phyloP scores from a whole-genome alignment of 306 rosid species.

The Casuarina glauca region DNA sequence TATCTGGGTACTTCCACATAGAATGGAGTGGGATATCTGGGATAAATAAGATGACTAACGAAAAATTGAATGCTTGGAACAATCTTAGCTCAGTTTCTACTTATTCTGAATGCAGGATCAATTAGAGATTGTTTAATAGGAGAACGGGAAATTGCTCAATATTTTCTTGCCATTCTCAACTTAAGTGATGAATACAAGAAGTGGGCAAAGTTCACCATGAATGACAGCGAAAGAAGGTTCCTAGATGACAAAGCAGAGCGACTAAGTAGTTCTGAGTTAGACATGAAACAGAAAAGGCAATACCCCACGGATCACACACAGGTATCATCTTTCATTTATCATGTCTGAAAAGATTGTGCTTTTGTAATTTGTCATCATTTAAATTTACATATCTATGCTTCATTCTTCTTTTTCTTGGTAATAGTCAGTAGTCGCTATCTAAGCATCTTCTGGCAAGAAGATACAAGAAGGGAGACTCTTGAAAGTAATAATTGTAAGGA shows the following conservation, averaged over 20 bases:
- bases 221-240: slow-evolving; percentile 11
- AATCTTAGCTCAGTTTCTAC: slow-evolving; percentile 10
- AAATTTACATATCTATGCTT: neutral
- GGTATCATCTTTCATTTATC: slow-evolving; percentile 38
- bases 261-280: slow-evolving; percentile 28
- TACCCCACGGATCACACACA: slow-evolving; percentile 75
- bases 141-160: slow-evolving; percentile 54
- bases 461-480: neutral
- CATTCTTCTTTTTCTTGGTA: neutral
- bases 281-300: slow-evolving; percentile 42
- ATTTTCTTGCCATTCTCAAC: slow-evolving; percentile 46
- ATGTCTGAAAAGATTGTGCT: neutral
- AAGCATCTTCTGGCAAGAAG: neutral
- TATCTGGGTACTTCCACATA: neutral
- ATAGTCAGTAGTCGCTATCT: neutral
- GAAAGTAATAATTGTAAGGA: neutral
- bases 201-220: slow-evolving; percentile 37
- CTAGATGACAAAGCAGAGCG: slow-evolving; percentile 12
- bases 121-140: slow-evolving; percentile 47
- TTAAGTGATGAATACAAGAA: slow-evolving; percentile 47
- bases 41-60: slow-evolving; percentile 7
- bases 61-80: slow-evolving; percentile 2
- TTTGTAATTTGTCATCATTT: neutral
- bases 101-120: slow-evolving; percentile 54
- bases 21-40: neutral